Conservation (phyloP, 2,329 filamentous ascomycete genomes). For the Scedosporium apiospermum region DNA sequence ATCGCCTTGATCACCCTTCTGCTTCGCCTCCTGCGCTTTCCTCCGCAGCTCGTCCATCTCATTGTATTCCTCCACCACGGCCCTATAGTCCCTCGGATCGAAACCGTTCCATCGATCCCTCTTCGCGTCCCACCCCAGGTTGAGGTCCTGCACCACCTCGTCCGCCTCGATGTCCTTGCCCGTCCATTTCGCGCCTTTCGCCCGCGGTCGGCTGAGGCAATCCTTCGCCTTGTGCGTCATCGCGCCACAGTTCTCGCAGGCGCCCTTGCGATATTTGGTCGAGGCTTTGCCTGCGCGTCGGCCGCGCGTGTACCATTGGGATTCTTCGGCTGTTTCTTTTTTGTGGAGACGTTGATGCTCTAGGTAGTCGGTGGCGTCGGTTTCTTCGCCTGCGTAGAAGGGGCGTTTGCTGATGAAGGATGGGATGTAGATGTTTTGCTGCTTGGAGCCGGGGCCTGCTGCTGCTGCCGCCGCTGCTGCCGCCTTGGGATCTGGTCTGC, state of each 20-base stretch:
- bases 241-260: slow-evolving; percentile 95
- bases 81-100: slow-evolving; percentile 74
- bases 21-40: slow-evolving; percentile 38
- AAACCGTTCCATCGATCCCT: slow-evolving; percentile 98
- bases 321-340: slow-evolving; percentile 37
- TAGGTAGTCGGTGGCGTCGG: slow-evolving; percentile 76
- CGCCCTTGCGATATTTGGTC: slow-evolving; percentile 95
- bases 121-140: slow-evolving; percentile 93
- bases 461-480: not conserved
- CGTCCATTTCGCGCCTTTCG: slow-evolving; percentile 84
- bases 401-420: slow-evolving; percentile 96
- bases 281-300: slow-evolving; percentile 77
- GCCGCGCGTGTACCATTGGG: slow-evolving; percentile 89
- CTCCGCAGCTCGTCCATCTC: slow-evolving; percentile 70
- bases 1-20: slow-evolving; percentile 37
- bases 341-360: slow-evolving; percentile 88
- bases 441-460: slow-evolving; percentile 47
- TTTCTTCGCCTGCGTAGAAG: slow-evolving; percentile 81
- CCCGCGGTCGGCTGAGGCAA: slow-evolving; percentile 79
- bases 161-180: slow-evolving; percentile 91
- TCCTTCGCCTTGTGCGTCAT: slow-evolving; percentile 96
- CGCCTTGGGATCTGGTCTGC: not conserved
- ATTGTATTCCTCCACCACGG: slow-evolving; percentile 83
- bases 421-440: slow-evolving; percentile 97
- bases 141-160: slow-evolving; percentile 74